Evolutionary conservation across 441 rosid genomes (phyloP).

Genomic region (Isatis lusitanica): DNA sequence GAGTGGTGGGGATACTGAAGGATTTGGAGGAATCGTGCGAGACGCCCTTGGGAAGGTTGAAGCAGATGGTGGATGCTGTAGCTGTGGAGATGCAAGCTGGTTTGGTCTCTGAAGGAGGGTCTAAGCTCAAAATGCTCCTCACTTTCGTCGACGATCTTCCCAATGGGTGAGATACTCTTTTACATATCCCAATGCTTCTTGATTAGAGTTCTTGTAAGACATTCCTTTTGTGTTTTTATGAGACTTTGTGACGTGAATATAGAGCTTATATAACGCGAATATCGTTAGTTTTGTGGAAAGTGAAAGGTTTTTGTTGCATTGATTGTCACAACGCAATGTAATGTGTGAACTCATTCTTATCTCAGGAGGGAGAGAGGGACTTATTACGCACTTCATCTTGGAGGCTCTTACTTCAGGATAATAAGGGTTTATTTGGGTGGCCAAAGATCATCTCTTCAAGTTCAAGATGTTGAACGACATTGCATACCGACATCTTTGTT

Average conservation of each 20-base stretch:
- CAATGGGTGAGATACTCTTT: constrained; percentile 52
- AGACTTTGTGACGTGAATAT: neutral
- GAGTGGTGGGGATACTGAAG: constrained; percentile 59
- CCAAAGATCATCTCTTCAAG: constrained; percentile 57
- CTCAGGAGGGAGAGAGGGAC: constrained; percentile 82
- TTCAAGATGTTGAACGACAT: constrained; percentile 60
- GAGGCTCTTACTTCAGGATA: constrained; percentile 83
- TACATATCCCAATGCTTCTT: neutral
- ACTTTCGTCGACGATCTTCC: constrained; percentile 86
- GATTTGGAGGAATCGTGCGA: constrained; percentile 83
- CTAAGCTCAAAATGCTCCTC: constrained; percentile 94
- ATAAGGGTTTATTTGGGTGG: constrained; percentile 81
- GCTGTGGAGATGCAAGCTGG: constrained; percentile 99
- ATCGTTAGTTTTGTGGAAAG: neutral
- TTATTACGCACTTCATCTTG: constrained; percentile 87
- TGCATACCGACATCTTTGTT: constrained; percentile 66
- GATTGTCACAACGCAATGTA: constrained; percentile 5
- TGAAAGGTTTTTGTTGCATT: neutral
- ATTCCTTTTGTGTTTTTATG: neutral
- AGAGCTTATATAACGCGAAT: no score
- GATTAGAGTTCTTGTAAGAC: neutral
- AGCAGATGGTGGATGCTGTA: constrained; percentile 85
- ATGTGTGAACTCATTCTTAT: constrained; percentile 8
- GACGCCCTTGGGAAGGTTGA: constrained; percentile 69
- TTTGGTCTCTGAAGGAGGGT: constrained; percentile 94